phyloP scores from a whole-genome alignment of 75 land plant species.

The Cupressus sempervirens region DNA sequence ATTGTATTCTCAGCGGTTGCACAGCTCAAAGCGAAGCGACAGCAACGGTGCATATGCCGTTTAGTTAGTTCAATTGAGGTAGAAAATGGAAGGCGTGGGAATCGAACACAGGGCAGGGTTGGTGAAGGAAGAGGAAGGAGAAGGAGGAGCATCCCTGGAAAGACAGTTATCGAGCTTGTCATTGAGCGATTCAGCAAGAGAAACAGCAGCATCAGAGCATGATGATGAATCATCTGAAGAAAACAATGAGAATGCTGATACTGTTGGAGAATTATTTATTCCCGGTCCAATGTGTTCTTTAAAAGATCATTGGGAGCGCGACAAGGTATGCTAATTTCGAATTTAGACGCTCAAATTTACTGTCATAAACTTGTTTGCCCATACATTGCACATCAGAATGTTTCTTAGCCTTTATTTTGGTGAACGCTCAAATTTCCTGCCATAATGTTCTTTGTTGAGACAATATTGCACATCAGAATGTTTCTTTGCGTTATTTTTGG shows the following conservation, averaged over 20 bases:
- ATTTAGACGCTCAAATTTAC: too few relatives aligned
- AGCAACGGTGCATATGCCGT: not conserved
- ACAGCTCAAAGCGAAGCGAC: not conserved
- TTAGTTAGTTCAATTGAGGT: not conserved
- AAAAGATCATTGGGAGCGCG: not conserved
- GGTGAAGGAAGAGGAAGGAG: not conserved
- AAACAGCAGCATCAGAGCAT: not conserved
- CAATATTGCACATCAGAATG: not conserved
- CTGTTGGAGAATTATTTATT: not conserved
- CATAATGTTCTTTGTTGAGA: not conserved
- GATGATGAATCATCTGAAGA: not conserved
- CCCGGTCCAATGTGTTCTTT: not conserved
- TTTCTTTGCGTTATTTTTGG: too few relatives aligned
- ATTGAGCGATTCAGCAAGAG: not conserved
- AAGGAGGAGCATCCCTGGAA: not conserved
- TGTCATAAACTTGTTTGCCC: not conserved
- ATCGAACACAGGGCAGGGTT: not conserved
- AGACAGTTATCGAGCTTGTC: not conserved
- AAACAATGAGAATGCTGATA: not conserved
- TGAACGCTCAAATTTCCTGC: not conserved
- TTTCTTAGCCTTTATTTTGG: too few relatives aligned
- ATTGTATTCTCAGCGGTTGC: not conserved
- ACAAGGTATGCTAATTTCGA: not conserved
- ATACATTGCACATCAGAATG: not conserved
- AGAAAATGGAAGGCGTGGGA: not conserved